Percentiles rank a stretch among this genome's conserved stretches.
These are phyloP conservation scores for Lyophyllum atratum DNA, from an alignment of 768 basidiomycete genomes.

Conservation along the genomic window DNA sequence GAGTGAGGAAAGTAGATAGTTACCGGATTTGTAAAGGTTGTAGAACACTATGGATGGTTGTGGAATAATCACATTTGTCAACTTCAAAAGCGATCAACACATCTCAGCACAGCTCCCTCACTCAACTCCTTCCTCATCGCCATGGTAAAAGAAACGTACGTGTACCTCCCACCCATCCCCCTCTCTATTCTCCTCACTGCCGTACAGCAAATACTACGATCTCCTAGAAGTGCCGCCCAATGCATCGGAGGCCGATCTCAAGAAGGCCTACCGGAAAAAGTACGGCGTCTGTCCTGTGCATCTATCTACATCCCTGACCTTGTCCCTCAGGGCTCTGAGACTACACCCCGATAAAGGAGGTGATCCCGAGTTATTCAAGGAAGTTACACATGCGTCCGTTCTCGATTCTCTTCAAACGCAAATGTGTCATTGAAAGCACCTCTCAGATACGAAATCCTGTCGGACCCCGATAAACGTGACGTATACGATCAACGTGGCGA, in stretches of 20 bases:
- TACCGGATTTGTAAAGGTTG: conserved; percentile 40
- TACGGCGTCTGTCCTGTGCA: conserved; percentile 26
- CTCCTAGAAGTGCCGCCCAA: conserved; percentile 81
- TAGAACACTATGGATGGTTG: conserved; percentile 45
- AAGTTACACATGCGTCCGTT: conserved; percentile 93
- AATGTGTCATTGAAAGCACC: conserved; percentile 4
- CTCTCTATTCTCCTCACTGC: conserved; percentile 5
- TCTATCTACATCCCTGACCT: conserved; percentile 9
- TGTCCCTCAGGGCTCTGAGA: conserved; percentile 68
- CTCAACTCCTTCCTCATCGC: conserved; percentile 22
- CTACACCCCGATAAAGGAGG: conserved; percentile 95
- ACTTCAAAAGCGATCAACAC: conserved; percentile 31
- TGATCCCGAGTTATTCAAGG: conserved; percentile 96
- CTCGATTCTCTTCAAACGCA: conserved; percentile 4
- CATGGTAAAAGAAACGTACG: conserved; percentile 77
- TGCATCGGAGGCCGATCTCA: conserved; percentile 83
- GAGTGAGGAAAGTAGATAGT: conserved; percentile 32
- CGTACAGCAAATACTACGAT: conserved; percentile 84
- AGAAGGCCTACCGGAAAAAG: conserved; percentile 97
- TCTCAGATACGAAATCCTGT: conserved; percentile 86
- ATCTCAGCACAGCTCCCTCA: conserved; percentile 16
- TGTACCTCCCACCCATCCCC: conserved; percentile 10
- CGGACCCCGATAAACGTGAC: conserved; percentile 79
- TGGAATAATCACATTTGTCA: conserved; percentile 42
- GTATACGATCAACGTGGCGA: conserved; percentile 92